phyloP scores from a whole-genome alignment of 2,329 filamentous ascomycete genomes.

The Aspergillus vadensis region DNA sequence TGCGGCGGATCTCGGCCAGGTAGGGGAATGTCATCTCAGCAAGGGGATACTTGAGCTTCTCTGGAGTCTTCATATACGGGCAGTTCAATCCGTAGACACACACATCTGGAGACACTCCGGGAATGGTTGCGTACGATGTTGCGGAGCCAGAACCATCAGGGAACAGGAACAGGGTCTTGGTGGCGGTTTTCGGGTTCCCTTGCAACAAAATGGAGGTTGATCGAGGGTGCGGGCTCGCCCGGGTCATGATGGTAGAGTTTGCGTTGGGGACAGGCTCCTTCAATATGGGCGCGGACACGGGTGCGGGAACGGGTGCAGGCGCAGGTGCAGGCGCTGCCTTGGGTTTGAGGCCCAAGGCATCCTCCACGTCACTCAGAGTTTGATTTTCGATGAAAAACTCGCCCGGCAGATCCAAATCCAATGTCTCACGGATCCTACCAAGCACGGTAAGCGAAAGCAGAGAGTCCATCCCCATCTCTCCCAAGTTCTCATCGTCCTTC shows the following conservation, averaged over 20 bases:
- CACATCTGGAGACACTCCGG: conserved; percentile 42
- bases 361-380: conserved; percentile 44
- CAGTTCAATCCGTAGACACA: conserved; percentile 48
- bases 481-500: conserved; percentile 42
- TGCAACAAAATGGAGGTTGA: conserved; percentile 48
- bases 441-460: conserved; percentile 50
- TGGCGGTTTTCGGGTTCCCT: conserved; percentile 47
- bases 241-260: conserved; percentile 15
- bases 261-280: conserved; percentile 27
- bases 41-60: conserved; percentile 40
- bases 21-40: conserved; percentile 42
- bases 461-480: conserved; percentile 50
- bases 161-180: conserved; percentile 46
- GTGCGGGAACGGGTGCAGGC: conserved; percentile 14
- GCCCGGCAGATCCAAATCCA: conserved; percentile 45
- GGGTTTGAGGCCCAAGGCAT: conserved; percentile 42
- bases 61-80: conserved; percentile 48
- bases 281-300: conserved; percentile 21
- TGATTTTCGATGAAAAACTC: conserved; percentile 50
- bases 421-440: conserved; percentile 47
- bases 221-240: conserved; percentile 34
- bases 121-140: conserved; percentile 49
- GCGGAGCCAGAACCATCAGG: conserved; percentile 51
- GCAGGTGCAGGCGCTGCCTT: conserved; percentile 24
- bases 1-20: conserved; percentile 49